Conservation (phyloP, 2,329 filamentous ascomycete species). For the Claviceps paspali region DNA sequence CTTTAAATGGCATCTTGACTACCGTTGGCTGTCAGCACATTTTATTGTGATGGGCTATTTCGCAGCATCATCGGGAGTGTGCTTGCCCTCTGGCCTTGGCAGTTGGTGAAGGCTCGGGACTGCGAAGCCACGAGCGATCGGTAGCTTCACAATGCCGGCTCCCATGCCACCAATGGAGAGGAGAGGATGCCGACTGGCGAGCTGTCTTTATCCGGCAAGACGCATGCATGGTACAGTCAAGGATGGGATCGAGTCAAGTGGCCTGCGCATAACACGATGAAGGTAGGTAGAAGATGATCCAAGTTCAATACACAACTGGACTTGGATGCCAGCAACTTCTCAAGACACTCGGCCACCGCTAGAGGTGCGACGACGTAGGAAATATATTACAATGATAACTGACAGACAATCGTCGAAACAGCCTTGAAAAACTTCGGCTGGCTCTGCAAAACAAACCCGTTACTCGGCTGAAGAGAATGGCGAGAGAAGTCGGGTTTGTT, state of each 20-base stretch:
- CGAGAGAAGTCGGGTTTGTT: too few relatives aligned
- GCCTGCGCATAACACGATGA: neutral
- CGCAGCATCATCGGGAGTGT: neutral
- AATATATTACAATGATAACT: too few relatives aligned
- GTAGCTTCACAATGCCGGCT: constrained; percentile 32
- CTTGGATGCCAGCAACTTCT: too few relatives aligned
- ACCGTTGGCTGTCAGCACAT: neutral
- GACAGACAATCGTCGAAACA: too few relatives aligned
- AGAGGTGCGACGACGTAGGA: too few relatives aligned
- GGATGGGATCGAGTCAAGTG: neutral
- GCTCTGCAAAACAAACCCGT: too few relatives aligned
- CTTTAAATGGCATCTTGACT: constrained; percentile 42
- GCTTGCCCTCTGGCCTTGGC: constrained; percentile 29
- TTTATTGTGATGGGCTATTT: neutral
- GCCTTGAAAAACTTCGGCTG: too few relatives aligned
- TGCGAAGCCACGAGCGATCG: constrained; percentile 30
- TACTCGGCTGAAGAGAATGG: too few relatives aligned
- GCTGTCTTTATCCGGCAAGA: neutral
- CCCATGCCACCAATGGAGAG: constrained; percentile 42
- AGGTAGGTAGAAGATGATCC: too few relatives aligned
- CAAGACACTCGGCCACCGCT: too few relatives aligned
- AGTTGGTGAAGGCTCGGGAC: constrained; percentile 38
- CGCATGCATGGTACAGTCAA: neutral
- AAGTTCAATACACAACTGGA: too few relatives aligned
- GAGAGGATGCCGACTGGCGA: constrained; percentile 33